Conservation (phyloP, 2,329 filamentous ascomycete genomes). For the Capronia americana region DNA sequence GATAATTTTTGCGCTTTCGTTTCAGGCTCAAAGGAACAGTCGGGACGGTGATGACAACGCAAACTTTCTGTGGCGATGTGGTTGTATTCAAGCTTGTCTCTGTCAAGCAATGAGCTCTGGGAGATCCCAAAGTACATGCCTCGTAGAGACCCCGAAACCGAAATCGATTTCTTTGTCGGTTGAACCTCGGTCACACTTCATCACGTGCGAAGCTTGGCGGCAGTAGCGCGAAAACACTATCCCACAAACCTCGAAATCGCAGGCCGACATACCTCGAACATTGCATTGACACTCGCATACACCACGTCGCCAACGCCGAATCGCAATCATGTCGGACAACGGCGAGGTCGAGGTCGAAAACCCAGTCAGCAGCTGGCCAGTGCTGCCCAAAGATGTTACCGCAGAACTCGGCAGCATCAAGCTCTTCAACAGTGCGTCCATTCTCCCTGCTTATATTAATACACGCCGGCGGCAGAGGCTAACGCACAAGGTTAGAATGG, state of each 20-base stretch:
- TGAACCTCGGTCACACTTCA: background rate
- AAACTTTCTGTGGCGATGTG: background rate
- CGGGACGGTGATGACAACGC: background rate
- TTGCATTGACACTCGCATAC: constrained; percentile 15
- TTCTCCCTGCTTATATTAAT: background rate
- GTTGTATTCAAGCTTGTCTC: background rate
- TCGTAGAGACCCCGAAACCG: too few relatives aligned
- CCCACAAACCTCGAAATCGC: constrained; percentile 24
- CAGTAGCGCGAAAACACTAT: constrained; percentile 23
- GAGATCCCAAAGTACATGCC: too few relatives aligned
- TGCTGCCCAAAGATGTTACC: constrained; percentile 91
- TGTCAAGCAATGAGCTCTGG: background rate
- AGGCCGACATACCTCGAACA: constrained; percentile 11
- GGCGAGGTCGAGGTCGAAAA: constrained; percentile 92
- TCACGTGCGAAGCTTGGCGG: constrained; percentile 17
- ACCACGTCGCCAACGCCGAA: constrained; percentile 12
- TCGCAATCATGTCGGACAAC: constrained; percentile 42
- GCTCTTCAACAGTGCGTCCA: constrained; percentile 84
- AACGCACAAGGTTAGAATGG: constrained; percentile 57
- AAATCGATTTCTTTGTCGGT: too few relatives aligned
- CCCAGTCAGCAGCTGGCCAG: constrained; percentile 68
- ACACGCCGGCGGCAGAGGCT: background rate
- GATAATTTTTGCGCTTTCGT: background rate
- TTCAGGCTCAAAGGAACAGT: background rate
- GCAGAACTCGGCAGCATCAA: constrained; percentile 90